Evolutionary conservation across 106 monocot species (phyloP), one percentile per base, ranked within the genome.

Genomic region (Apostasia shenzhenica): DNA sequence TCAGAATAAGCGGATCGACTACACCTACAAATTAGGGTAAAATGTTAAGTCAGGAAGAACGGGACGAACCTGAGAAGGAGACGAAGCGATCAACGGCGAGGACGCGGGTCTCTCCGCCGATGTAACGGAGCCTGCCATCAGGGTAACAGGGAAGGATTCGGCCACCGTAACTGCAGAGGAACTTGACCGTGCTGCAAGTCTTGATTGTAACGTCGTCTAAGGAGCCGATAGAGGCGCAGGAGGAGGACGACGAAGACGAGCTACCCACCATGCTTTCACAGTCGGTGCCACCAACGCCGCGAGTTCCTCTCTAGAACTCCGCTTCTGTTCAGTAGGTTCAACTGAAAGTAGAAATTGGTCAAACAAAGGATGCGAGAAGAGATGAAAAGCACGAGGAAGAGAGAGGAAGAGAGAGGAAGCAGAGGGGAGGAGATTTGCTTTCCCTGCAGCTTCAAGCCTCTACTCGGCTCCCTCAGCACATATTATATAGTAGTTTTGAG

Each of bases 121-220:
- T 66, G 74, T 82, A 86, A 3, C 75, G 72, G 54, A 86, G 73
- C 65, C 54, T 61, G 41, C 75, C 78, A 50, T 86, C 85, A 8
- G 58, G 69, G 14, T 78, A 78, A 12, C 77, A 72, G 26, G 82
- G 85, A 1, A 82, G 45, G 72, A 86, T 86, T 50, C 66, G 56
- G 62, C 85, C 85, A 54, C 85, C 85, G 66, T 69, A 82, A 67
- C 82, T 82, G 76, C 82, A 86, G 55, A 86, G 72, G 12, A 85
- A 50, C 74, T 78, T 81, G n/a, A 81, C n/a, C 2, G 74, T 14
- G 4, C 10, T 5, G 48, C 40, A 48, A 48, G 48, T 54, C 53
- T 67, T 67, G 1, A 40, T 49, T 6, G 53, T 13, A 1, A 39
- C 49, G 41, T 12, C 63, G 57, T 65, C 49, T 11, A n/a, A 49